Conservation (phyloP, 2,329 filamentous ascomycete genomes). For the Rhynchosporium secalis region DNA sequence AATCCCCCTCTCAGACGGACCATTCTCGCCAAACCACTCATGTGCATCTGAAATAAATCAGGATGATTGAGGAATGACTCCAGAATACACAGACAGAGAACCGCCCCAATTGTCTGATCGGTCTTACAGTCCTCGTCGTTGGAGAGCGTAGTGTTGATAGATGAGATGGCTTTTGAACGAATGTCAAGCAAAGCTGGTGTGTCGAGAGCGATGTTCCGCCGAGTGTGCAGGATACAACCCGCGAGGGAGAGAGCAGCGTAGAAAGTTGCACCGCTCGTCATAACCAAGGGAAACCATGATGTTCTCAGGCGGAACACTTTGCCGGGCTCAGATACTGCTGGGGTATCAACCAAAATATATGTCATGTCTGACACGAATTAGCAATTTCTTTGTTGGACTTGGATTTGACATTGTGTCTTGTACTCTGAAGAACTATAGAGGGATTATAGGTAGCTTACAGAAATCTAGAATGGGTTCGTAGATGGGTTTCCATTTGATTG, state of each 20-base stretch:
- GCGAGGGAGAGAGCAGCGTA: conserved; percentile 18
- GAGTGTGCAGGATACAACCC: conserved; percentile 9
- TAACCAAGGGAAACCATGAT: conserved; percentile 21
- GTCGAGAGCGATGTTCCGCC: conserved; percentile 1
- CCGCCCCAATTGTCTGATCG: conserved; percentile 17
- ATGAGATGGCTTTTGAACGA: conserved; percentile 11
- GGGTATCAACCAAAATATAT: conserved; percentile 20
- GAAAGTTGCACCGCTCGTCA: conserved; percentile 15
- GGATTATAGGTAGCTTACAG: conserved; percentile 14
- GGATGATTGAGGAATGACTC: conserved; percentile 20
- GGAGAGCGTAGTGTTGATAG: conserved; percentile 18
- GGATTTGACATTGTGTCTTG: background rate
- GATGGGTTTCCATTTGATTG: conserved; percentile 17
- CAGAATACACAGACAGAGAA: conserved; percentile 17
- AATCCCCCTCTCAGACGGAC: conserved; percentile 20
- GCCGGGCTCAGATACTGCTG: conserved; percentile 9
- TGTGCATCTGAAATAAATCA: conserved; percentile 17
- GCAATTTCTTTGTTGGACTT: background rate
- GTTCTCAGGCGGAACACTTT: conserved; percentile 17
- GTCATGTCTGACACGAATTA: conserved; percentile 14
- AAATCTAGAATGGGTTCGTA: conserved; percentile 22
- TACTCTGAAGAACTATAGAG: background rate
- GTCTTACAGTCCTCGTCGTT: background rate
- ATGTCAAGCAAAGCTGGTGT: conserved; percentile 13
- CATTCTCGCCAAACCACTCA: conserved; percentile 20